Base-by-base conservation (phyloP, 129 eudicot genomes). In the Flaveria robusta region DNA sequence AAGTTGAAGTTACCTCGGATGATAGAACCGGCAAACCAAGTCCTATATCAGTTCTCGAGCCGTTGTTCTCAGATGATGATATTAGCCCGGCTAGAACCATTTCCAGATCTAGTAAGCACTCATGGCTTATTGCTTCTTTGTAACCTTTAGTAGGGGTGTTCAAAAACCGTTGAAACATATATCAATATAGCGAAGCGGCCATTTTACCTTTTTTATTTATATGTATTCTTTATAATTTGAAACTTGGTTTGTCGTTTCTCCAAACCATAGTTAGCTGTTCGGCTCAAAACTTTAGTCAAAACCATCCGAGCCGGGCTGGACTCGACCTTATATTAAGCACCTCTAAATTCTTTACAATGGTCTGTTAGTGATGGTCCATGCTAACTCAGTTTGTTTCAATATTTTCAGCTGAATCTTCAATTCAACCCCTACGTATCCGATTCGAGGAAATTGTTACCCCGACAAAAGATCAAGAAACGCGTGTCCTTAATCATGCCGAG, bases 31-130 rank as follows among this genome's bases (percentile, higher is more conserved):
- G 83, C 55, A 85, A 83, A 24, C 96, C 94, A 26, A 95, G 99
- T 84, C 99, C 99, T 14, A 66, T 89, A 27, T 91, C 99, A 41
- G 96, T 91, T 80, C 99, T 95, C 47, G 99, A 91, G 79, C 96
- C 97, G 12, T 69, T 86, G 71, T 91, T 87, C 54, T 70, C 87
- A 37, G 99, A 91, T 62, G 92, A 86, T 50, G 96, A 95, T 34
- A 83, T 87, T 58, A 95, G 92, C 83, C 99, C 97, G 59, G 60
- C 91, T 46, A 82, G 88, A 81, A 73, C 85, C 79, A 84, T 77
- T 62, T 72, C 85, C 19, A 85, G 78, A 62, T 81, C 82, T 24
- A 89, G 99, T 95, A 83, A 42, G 84, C 55, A 55, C 22, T 71
- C 31, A 20, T 45, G 43, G 41, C 5, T 14, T 77, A 65, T 68